These are phyloP conservation scores for Zalaria sp. DNA, from an alignment of 2,329 filamentous ascomycete genomes.

Conservation along the genomic window DNA sequence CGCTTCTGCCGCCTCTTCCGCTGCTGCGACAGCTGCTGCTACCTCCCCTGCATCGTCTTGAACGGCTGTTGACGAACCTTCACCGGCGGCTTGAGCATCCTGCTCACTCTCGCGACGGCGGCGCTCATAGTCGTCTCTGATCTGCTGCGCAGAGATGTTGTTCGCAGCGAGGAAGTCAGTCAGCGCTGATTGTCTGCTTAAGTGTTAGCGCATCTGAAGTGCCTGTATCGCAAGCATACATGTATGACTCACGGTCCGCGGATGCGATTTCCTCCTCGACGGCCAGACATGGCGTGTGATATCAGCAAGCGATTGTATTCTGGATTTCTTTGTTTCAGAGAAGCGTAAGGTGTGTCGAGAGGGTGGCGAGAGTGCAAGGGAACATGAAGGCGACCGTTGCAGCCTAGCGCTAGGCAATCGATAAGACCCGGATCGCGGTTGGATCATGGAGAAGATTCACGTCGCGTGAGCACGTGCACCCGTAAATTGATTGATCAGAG, in stretches of 20 bases:
- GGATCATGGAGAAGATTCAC: too few relatives aligned
- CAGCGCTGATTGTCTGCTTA: slow-evolving; percentile 44
- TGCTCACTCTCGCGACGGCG: slow-evolving; percentile 35
- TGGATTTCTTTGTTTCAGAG: too few relatives aligned
- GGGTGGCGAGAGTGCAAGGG: too few relatives aligned
- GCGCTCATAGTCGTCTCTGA: slow-evolving; percentile 43
- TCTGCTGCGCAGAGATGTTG: slow-evolving; percentile 56
- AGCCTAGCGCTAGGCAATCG: too few relatives aligned
- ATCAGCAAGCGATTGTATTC: background rate
- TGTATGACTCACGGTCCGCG: slow-evolving; percentile 36
- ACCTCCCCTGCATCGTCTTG: slow-evolving; percentile 18
- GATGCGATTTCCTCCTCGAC: slow-evolving; percentile 31
- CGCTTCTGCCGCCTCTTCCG: slow-evolving; percentile 21
- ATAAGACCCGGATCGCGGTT: too few relatives aligned
- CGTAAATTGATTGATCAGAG: too few relatives aligned
- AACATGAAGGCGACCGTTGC: too few relatives aligned
- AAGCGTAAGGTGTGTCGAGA: too few relatives aligned
- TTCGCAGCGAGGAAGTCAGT: slow-evolving; percentile 50
- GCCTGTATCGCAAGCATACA: background rate
- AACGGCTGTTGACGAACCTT: slow-evolving; percentile 19
- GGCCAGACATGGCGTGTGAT: slow-evolving; percentile 15
- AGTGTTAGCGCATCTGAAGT: slow-evolving; percentile 3
- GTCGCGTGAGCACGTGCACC: too few relatives aligned
- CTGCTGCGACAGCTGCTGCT: slow-evolving; percentile 21
- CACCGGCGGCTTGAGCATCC: slow-evolving; percentile 20